phyloP scores from a whole-genome alignment of 2,329 filamentous ascomycete genomes.

The Neopestalotiopsis clavispora region DNA sequence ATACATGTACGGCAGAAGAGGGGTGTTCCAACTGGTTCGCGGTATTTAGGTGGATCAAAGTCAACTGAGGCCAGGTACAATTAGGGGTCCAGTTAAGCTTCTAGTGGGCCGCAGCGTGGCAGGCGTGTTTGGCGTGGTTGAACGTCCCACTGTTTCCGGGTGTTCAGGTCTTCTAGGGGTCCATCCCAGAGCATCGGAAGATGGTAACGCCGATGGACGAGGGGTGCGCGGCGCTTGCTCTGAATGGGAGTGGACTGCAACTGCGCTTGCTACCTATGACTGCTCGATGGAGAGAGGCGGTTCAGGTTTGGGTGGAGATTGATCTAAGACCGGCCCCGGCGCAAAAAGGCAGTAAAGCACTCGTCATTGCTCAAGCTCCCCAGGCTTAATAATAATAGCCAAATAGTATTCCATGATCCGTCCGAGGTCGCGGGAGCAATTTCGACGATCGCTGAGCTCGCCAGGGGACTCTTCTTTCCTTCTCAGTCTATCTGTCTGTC shows the following conservation, averaged over 20 bases:
- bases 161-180: background rate
- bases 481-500: background rate
- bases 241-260: background rate
- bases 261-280: background rate
- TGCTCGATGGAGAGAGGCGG: no score
- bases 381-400: constrained; percentile 9
- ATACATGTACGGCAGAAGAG: constrained; percentile 1
- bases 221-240: background rate
- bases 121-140: background rate
- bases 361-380: constrained; percentile 19
- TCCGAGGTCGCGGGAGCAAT: constrained; percentile 12
- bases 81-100: background rate
- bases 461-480: background rate
- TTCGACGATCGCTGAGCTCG: constrained; percentile 12
- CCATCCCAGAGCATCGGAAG: background rate
- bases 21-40: background rate
- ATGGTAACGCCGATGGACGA: constrained; percentile 12
- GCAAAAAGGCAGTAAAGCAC: constrained; percentile 11
- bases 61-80: background rate
- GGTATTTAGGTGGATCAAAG: constrained; percentile 1
- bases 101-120: background rate
- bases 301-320: background rate
- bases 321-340: constrained; percentile 1
- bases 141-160: background rate
- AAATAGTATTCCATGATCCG: constrained; percentile 9